A percentile compares a stretch with the other conserved stretches of the same genome.
These are phyloP conservation scores for Vitis cinerea DNA, from an alignment of 164 flowering plant genomes.

Conservation along the genomic window DNA sequence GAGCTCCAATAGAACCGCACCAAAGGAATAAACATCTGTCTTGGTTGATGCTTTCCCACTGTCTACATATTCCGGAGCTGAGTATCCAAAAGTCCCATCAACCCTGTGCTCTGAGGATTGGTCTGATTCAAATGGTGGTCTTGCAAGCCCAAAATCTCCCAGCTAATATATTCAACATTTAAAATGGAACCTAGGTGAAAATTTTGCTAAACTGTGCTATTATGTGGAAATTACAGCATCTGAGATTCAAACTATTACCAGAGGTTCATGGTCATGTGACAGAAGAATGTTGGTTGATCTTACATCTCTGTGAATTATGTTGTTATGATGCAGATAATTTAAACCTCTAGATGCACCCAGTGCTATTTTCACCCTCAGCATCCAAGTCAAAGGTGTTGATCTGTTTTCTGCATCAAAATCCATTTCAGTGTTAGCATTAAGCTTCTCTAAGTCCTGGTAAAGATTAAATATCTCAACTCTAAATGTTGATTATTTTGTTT, in stretches of 20 bases:
- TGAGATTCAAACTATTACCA: conserved; percentile 35
- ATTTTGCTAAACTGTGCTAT: too few relatives aligned
- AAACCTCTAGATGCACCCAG: conserved; percentile 62
- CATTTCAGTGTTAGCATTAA: not conserved
- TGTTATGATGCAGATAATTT: conserved; percentile 50
- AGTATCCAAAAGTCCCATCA: conserved; percentile 8
- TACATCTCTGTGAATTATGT: conserved; percentile 73
- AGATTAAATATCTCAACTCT: too few relatives aligned
- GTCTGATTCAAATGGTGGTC: conserved; percentile 7
- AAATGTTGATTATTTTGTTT: not conserved
- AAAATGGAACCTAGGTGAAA: too few relatives aligned
- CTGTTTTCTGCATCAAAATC: conserved; percentile 30
- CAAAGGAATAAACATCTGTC: conserved; percentile 30
- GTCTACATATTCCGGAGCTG: conserved; percentile 25
- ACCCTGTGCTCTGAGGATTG: conserved; percentile 6
- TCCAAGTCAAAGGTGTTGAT: conserved; percentile 48
- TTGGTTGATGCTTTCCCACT: conserved; percentile 11
- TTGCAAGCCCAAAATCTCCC: conserved; percentile 10
- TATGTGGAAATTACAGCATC: too few relatives aligned
- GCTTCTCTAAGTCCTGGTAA: not conserved
- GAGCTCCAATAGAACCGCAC: conserved; percentile 25
- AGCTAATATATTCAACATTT: not conserved
- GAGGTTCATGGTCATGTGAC: conserved; percentile 57
- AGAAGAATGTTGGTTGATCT: conserved; percentile 72
- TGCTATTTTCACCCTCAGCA: conserved; percentile 57